Evolutionary conservation across 1,139 yeast species (phyloP), one percentile per base, ranked within the genome.

Genomic region (Kodamaea derodonti): DNA sequence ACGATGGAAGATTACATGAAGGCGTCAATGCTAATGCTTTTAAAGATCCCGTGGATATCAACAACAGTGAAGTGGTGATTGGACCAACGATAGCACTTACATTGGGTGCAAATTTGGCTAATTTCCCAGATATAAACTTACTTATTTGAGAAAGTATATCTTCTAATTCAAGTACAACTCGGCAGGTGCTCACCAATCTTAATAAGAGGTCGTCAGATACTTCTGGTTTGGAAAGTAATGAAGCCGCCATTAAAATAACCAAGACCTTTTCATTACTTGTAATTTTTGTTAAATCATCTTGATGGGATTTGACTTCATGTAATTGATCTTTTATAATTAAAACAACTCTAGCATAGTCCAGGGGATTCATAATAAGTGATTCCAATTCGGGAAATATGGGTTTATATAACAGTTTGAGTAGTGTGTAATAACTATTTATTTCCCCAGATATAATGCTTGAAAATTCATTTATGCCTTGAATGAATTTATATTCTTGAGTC

Each of bases 1-100:
- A 56, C 0, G 95, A 76, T 0, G 95, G 80, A 7, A 92, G 52
- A 52, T 92, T 92, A 46, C 97, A 84, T 4, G 95, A 72, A 0
- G 97, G 96, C 0, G 87, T 78, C 24, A 63, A 61, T 3, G 90
- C 78, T 11, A 92, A 58, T 10, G 77, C 81, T n/a, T 64, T 62
- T 10, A 92, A 55, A 0, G 95, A 88, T 2, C 95, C 95, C 0
- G 78, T 65, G 15, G 76, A 70, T 1, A 87, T 75, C 29, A 92
- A 59, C 10, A 92, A 58, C 48, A 84, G 88, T 0, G 95, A 82
- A 0, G 95, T 78, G 0, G 86, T 75, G 3, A 75, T 65, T 0
- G 95, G 66, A 0, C 95, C 95, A 3, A 92, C 68, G 7, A 92
- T 63, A 1, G 78, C 78, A 2, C 86, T 69, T 2, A 86, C 60